phyloP scores from a whole-genome alignment of 192 early-diverging fungal genomes.

The Linnemannia exigua region DNA sequence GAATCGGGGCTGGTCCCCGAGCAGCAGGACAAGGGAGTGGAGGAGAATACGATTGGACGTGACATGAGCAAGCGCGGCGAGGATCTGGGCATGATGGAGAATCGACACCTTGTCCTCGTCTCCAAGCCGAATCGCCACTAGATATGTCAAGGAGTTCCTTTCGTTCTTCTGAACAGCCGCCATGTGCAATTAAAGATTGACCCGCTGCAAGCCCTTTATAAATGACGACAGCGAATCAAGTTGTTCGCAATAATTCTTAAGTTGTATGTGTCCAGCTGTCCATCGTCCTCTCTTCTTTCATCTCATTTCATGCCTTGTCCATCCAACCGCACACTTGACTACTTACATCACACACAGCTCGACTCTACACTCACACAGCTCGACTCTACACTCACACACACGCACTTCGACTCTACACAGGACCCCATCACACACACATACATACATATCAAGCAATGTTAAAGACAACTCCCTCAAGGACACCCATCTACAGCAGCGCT shows the following conservation, averaged over 20 bases:
- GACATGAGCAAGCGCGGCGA: slow-evolving; percentile 72
- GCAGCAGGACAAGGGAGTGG: not conserved
- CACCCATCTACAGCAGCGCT: slow-evolving; percentile 48
- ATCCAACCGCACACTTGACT: not conserved
- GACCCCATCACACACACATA: not conserved
- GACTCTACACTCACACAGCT: not conserved
- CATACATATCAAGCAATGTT: slow-evolving; percentile 25
- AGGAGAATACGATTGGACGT: slow-evolving; percentile 34
- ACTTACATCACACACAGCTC: not conserved
- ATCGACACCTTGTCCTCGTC: slow-evolving; percentile 47
- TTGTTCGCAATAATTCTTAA: not conserved
- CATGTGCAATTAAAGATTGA: not conserved
- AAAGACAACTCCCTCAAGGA: slow-evolving; percentile 38
- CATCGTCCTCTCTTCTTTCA: not conserved
- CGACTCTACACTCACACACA: not conserved
- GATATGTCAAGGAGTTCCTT: not conserved
- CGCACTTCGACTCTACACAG: not conserved
- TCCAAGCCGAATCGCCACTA: slow-evolving; percentile 8
- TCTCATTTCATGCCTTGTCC: no score
- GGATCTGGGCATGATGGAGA: slow-evolving; percentile 80
- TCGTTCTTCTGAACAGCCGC: no score
- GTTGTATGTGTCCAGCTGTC: not conserved
- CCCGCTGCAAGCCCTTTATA: not conserved
- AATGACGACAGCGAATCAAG: not conserved
- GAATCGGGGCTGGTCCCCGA: slow-evolving; percentile 21